Evolutionary conservation across 2,329 filamentous ascomycete genomes (phyloP), one percentile per base, ranked within the genome.

Genomic region (Pezicula neosporulosa): DNA sequence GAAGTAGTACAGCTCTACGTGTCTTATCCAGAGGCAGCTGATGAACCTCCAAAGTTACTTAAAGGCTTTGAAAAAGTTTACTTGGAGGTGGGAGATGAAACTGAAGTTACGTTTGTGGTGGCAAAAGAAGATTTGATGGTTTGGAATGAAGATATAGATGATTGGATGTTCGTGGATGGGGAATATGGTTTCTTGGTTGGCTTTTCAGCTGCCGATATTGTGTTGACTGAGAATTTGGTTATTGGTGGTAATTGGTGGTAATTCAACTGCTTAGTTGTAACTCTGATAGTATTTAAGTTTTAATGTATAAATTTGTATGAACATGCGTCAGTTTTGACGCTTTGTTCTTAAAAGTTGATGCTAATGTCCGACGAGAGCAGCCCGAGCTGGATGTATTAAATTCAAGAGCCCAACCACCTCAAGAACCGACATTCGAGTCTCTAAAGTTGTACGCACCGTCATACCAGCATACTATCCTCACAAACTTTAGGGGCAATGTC

Each of bases 61-160:
- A 83, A 83, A 67, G 82, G 79, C 2, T 86, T 85, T 57, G 64
- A 72, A 48, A 90, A 89, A 70, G 76, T 85, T 0, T 73, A 75
- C 53, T 65, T 90, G 2, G 71, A 76, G 50, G 71, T 81, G 0
- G 85, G 83, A 0, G 75, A 85, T 68, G 74, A 69, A 42, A 75
- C 78, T 68, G 71, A 60, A 8, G 79, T 82, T 2, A 71, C 73
- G 10, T 72, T 90, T 13, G 70, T 72, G 7, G 67, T 82, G 42
- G 61, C 77, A 52, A 80, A 80, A 63, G 87, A 86, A 68, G 35
- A 48, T 39, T 27, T 48, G 3, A 36, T 39, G 35, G n/a, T 48
- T 12, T 48, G 46, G 46, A 24, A 38, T 12, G 46, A 48, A n/a
- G 37, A 24, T 27, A 28, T 41, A 12, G 46, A 48, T 18, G 46